Evolutionary conservation across 2,329 filamentous ascomycete species (phyloP), one percentile per base, ranked within the genome.

Genomic region (Verticillium tricorpus): DNA sequence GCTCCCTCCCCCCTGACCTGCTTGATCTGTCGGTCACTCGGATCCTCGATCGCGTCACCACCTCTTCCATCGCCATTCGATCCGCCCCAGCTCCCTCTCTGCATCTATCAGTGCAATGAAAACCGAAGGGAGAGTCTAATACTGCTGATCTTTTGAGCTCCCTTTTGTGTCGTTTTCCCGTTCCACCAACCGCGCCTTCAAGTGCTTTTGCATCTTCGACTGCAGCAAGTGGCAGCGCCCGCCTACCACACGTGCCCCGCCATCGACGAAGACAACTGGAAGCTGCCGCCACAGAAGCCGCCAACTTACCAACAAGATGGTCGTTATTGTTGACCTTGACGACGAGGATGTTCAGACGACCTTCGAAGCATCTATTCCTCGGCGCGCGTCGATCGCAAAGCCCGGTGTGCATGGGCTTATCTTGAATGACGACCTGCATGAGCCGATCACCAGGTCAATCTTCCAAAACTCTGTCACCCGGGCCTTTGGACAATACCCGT

Each of bases 401-500:
- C 28, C 45, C 9, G 39, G 55, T 17, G 45, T n/a, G 31, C 28
- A 28, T 7, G 11, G 9, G 12, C 58, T 31, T 56, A 19, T 45
- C 57, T 35, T 32, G 61, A 17, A 14, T 19, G 40, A 17, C 56
- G 54, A 60, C 34, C 12, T 55, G 45, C 22, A 55, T 34, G 37
- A 57, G 62, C 57, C 62, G 15, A 39, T 12, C 35, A 35, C 37
- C 14, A 56, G 50, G 14, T 50, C 32, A 11, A 55, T 32, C 45
- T 66, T 67, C 52, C 60, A 57, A 50, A 72, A 63, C 56, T 65
- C 68, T 54, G 67, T 70, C 5, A 71, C 69, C 11, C 67, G 69
- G 45, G 73, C 74, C 2, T 72, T 77, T 60, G 69, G 70, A 60
- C 76, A 74, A 61, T 77, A 76, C 63, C 74, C 74, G 74, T 76